phyloP scores from a whole-genome alignment of 306 rosid species.

The Medicago arabica region DNA sequence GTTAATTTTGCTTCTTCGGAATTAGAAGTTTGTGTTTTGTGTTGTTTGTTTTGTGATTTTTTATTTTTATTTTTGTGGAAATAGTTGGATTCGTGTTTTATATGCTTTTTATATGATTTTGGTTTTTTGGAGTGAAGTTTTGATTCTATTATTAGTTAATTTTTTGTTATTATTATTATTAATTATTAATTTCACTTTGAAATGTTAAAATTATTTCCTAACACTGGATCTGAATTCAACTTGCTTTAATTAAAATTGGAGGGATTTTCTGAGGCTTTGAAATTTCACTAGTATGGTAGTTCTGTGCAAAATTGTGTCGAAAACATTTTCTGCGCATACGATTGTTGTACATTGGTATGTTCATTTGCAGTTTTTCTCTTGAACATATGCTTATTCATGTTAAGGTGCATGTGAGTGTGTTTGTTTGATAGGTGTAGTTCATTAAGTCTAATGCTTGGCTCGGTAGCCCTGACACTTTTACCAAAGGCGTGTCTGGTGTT shows the following conservation, averaged over 20 bases:
- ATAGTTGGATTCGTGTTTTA: conserved; percentile 13
- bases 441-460: conserved; percentile 9
- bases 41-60: not conserved
- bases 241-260: not conserved
- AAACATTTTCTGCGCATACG: not conserved
- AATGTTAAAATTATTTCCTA: not conserved
- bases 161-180: not conserved
- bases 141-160: not conserved
- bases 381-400: conserved; percentile 13
- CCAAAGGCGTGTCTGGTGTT: no score
- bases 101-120: conserved; percentile 27
- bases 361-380: not conserved
- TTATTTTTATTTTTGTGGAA: conserved; percentile 8
- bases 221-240: conserved; percentile 4
- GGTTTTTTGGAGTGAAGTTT: not conserved
- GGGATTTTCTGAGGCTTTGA: conserved; percentile 27
- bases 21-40: not conserved
- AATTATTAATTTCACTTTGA: not conserved
- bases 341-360: not conserved
- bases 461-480: not conserved
- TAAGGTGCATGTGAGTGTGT: not conserved
- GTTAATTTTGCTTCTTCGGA: not conserved
- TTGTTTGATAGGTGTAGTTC: not conserved
- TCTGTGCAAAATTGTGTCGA: conserved; percentile 13
- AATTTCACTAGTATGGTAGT: not conserved